Base-by-base conservation (phyloP, 331 rosid genomes). In the Acacia pycnantha region DNA sequence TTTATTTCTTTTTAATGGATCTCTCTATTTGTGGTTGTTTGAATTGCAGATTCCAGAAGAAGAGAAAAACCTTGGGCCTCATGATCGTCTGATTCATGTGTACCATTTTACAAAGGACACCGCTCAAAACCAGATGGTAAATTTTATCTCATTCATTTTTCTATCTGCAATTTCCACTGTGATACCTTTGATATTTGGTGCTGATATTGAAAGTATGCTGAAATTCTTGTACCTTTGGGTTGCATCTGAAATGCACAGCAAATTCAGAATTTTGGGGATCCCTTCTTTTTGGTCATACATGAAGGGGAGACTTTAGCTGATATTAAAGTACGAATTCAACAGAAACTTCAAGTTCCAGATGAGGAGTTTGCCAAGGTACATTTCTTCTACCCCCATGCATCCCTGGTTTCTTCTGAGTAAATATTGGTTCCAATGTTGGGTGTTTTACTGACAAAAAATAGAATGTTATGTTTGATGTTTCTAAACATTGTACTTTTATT, bases 241-340 rank as follows among this genome's bases (percentile, higher is more conserved):
- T 65, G 35, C 6, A 22, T 82, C 65, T 74, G 74, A 71, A 73
- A 72, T 82, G 53, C 31, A 74, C 87, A 94, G 98, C 97, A 94
- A 90, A 88, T 94, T 84, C 97, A 94, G 81, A 92, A 92, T 81
- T 92, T 94, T 44, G 98, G 98, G 70, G 98, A 94, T 83, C 98
- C 98, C 13, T 94, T 94, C 72, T 94, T 94, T 89, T 83, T 92
- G 92, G 98, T 94, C 81, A 92, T 94, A 78, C 95, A 67, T 77
- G 98, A 94, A 83, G 93, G 91, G 31, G 98, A 94, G 83, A 88
- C 89, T 64, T 86, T 94, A 83, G 86, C 92, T 48, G 94, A 94
- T 80, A 87, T 94, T 80, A 94, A 85, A 83, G 83, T 29, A 72
- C 85, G 93, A 77, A 87, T 94, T 81, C 97, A 92, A 79, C 89